Evolutionary conservation across 1,284 basidiomycete genomes (phyloP), one percentile per base, ranked within the genome.

Genomic region (Cutaneotrichosporon spelunceum): DNA sequence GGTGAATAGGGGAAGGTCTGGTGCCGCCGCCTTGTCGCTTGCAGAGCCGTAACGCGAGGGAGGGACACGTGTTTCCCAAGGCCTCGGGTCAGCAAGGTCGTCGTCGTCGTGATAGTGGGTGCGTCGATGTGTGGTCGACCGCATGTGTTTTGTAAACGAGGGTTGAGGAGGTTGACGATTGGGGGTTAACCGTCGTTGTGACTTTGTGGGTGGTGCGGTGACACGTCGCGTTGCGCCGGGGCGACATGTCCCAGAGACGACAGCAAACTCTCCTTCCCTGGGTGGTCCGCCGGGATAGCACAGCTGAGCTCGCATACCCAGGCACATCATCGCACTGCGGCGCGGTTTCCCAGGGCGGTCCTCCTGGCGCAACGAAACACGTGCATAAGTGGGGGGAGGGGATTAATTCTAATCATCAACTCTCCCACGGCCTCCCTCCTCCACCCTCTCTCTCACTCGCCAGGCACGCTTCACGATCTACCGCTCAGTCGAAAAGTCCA

Each of bases 61-160:
- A 48, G 71, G 67, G 14, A 66, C 66, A 50, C 72, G 61, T 2
- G 70, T 71, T 68, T 77, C 74, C 75, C 75, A 77, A 47, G 75
- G 75, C 57, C 72, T 56, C 21, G 74, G 74, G 64, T 77, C 75
- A 26, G 70, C 64, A 19, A 76, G 60, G 52, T 75, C 71, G 65
- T 70, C 67, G 61, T 68, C 68, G 66, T 70, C 69, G 53, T 64
- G 63, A 36, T 62, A 57, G 29, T 63, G 60, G 30, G 63, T 61
- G 56, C 64, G 64, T 30, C 64, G 64, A 63, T 66, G 61, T 29
- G 61, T 61, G 26, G 64, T 61, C 64, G 64, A 66, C 64, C 54
- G 61, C 64, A 66, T 66, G 50, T 21, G 39, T 27, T 50, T 27
- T 27, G n/a, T n/a, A 30, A 50, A 50, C 11, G 48, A 50, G 48